Evolutionary conservation across 352 stramenopile genomes (phyloP).

Genomic region (Phytopythium ostracodes): DNA sequence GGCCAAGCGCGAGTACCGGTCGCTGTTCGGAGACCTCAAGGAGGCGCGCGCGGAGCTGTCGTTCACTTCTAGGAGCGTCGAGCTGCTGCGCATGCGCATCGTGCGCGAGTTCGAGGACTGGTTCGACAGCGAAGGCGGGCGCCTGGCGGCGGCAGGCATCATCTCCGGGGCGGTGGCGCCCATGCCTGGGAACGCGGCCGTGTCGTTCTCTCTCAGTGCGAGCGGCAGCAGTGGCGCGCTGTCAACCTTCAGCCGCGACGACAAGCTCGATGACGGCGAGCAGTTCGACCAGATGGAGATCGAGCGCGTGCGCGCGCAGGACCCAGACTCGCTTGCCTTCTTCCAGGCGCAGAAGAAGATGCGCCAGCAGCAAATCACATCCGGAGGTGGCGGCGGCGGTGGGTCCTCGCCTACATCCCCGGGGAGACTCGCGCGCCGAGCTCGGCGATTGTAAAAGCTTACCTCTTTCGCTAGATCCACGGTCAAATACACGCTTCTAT

Average conservation of each 20-base stretch:
- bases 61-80: slow-evolving; percentile 59
- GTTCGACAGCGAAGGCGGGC: slow-evolving; percentile 53
- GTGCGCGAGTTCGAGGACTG: slow-evolving; percentile 84
- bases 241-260: slow-evolving; percentile 39
- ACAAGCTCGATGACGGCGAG: slow-evolving; percentile 89
- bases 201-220: slow-evolving; percentile 11
- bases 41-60: slow-evolving; percentile 70
- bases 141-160: neutral
- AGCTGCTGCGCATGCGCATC: slow-evolving; percentile 72
- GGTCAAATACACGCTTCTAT: neutral
- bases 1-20: slow-evolving; percentile 81
- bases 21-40: slow-evolving; percentile 82
- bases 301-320: slow-evolving; percentile 78
- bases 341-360: slow-evolving; percentile 90
- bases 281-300: slow-evolving; percentile 91
- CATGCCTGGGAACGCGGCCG: slow-evolving; percentile 13
- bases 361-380: slow-evolving; percentile 34
- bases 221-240: slow-evolving; percentile 8
- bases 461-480: too few relatives aligned
- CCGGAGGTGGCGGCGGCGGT: slow-evolving; percentile 9
- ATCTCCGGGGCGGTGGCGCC: neutral
- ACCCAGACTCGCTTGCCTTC: slow-evolving; percentile 90
- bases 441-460: slow-evolving; percentile 19
- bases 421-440: slow-evolving; percentile 27
- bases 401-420: slow-evolving; percentile 2